Base-by-base conservation (phyloP, 2,329 filamentous ascomycete species). In the Clarireedia monteithiana region DNA sequence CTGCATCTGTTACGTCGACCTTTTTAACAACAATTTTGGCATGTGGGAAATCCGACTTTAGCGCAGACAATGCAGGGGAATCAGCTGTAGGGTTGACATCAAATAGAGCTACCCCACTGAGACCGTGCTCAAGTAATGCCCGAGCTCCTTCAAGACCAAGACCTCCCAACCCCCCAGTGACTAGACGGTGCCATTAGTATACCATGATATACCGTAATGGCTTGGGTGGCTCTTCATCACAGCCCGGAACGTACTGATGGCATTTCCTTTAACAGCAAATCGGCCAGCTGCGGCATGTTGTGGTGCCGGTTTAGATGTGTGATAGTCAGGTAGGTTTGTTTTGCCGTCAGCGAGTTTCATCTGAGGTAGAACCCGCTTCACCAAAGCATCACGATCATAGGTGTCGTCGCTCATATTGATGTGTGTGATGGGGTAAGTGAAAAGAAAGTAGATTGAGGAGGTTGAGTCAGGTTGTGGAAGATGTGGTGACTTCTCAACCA, bases 111-210 rank as follows among this genome's bases (percentile, higher is more conserved):
- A 88, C 71, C 2, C 79, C 81, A 0, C 72, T 67, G 2, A 82
- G 72, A 6, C 85, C 85, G 64, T 89, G 85, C 68, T 89, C 84
- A 39, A 89, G 81, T 20, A 89, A 75, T 1, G 85, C 85, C 47
- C 76, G 72, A 1, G 79, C 79, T 27, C 78, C 76, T 55, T 75
- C 74, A 7, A 84, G 73, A 6, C 81, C 84, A 0, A 88, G 73
- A 10, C 78, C 82, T 4, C 86, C 86, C 14, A 82, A 79, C 34
- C 85, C 85, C 17, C 85, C 85, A 0, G 85, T 87, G 12, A 88
- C 62, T 46, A 58, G 56, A 46, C 36, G 23, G 7, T 36, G n/a
- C 0, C 17, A 9, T 53, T 49, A 53, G 45, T n/a, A 48, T 17
- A 36, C 20, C 7, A 26, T 17, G 20, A n/a, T 12, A 6, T 34